Percentiles rank a stretch among this genome's conserved stretches.
phyloP scores from a whole-genome alignment of 441 rosid species.

The Theobroma grandiflorum region DNA sequence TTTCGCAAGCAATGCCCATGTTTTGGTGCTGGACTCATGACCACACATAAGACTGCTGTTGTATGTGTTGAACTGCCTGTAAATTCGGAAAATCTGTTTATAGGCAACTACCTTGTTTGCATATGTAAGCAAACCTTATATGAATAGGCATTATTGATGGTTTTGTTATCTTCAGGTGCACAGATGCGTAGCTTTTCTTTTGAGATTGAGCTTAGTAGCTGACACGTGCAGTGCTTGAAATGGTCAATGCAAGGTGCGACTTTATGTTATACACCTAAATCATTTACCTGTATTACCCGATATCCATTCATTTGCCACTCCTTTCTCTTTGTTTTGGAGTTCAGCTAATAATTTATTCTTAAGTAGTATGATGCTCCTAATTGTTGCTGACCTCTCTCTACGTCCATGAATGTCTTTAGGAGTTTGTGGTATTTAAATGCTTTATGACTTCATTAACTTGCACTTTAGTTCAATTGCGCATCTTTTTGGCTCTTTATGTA shows the following conservation, averaged over 20 bases:
- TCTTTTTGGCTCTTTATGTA: no score
- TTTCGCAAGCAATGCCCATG: no score
- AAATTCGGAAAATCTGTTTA: no score
- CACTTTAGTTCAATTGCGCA: no score
- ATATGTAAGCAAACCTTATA: no score
- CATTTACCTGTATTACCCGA: slow-evolving; percentile 14
- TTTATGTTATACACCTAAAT: slow-evolving; percentile 1
- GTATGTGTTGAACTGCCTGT: no score
- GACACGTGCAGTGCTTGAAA: slow-evolving; percentile 86
- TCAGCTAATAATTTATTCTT: neutral
- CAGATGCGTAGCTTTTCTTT: slow-evolving; percentile 82
- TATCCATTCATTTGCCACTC: slow-evolving; percentile 8
- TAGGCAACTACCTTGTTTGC: no score
- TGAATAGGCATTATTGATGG: no score
- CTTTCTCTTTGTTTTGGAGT: slow-evolving; percentile 12
- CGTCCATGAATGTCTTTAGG: neutral
- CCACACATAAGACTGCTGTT: no score
- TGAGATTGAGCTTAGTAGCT: slow-evolving; percentile 88
- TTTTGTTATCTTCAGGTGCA: slow-evolving; percentile 54
- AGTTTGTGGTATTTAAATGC: neutral
- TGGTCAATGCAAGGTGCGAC: slow-evolving; percentile 90
- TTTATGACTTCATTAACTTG: no score
- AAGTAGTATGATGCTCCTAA: neutral
- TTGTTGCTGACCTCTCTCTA: neutral
- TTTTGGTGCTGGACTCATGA: no score